Evolutionary conservation across 306 rosid genomes (phyloP).

Genomic region (Rosa persica): DNA sequence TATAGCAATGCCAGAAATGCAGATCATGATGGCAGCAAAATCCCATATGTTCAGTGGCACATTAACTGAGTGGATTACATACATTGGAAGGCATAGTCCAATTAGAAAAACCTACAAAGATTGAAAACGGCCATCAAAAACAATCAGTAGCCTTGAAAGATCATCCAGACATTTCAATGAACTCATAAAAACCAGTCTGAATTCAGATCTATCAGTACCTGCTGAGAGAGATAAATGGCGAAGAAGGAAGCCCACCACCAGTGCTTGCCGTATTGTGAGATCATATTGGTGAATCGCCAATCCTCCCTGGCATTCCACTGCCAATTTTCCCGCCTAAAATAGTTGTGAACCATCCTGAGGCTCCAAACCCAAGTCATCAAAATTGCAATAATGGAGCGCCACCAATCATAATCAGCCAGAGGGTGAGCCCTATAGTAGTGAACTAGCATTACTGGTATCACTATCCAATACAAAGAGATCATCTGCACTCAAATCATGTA

Average conservation of each 20-base stretch:
- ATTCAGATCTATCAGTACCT: conserved; percentile 44
- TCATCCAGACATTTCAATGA: conserved; percentile 31
- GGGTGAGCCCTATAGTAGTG: conserved; percentile 79
- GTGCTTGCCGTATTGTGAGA: conserved; percentile 57
- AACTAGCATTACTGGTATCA: conserved; percentile 81
- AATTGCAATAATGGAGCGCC: conserved; percentile 66
- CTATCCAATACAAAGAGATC: conserved; percentile 88
- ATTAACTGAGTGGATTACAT: conserved; percentile 62
- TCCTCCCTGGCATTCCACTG: conserved; percentile 89
- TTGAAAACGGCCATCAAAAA: background rate
- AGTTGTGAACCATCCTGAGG: conserved; percentile 73
- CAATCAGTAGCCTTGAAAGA: conserved; percentile 10
- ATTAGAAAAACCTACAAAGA: conserved; percentile 62
- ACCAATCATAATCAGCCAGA: conserved; percentile 49
- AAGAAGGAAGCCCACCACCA: conserved; percentile 98
- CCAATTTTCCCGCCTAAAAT: conserved; percentile 85
- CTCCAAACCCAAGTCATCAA: conserved; percentile 79
- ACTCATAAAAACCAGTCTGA: conserved; percentile 15
- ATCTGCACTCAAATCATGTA: conserved; percentile 47
- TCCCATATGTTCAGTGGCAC: conserved; percentile 65
- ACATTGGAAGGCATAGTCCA: conserved; percentile 70
- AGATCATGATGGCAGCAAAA: conserved; percentile 51
- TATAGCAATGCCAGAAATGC: conserved; percentile 54
- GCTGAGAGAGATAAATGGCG: conserved; percentile 74
- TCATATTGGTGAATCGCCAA: conserved; percentile 89